Base-by-base conservation (phyloP, 345 rosid genomes). In the Odontarrhena argentea region DNA sequence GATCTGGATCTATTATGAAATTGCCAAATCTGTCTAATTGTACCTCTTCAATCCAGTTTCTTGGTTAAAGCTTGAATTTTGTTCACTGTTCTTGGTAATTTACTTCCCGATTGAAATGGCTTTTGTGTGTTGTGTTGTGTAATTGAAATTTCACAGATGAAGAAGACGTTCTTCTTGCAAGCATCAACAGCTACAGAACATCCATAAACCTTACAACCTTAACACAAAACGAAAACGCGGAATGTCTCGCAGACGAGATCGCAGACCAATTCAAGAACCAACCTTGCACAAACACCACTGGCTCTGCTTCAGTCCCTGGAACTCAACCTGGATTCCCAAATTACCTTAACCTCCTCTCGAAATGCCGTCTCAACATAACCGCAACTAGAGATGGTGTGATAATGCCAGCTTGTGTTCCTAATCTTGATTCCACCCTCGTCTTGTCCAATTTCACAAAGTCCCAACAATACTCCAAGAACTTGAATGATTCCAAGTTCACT, bases 331-430 rank as follows among this genome's bases (percentile, higher is more conserved):
- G 72, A 41, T 70, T 90, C 46, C 4, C 84, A 22, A 65, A 84
- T 73, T 93, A 60, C 62, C 88, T 80, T 5, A 32, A 52, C 8
- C 81, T 90, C 36, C 68, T 90, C 51, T 40, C 59, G 47, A 83
- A 80, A 61, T 90, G 96, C 70, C 80, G 79, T 43, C 74, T 93
- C 80, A 88, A 86, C 64, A 67, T 81, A 18, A 76, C 98, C 7
- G 59, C 67, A 72, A 88, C 83, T 30, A 80, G 81, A 80, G 95
- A 83, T 42, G 92, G 96, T 15, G 52, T n/a, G 10, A 48, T 84
- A 4, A 67, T 90, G 97, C 98, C 92, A 8, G 84, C 85, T 45
- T 93, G 97, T 70, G 89, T 90, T 73, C 97, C 97, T 26, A 69
- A 82, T 75, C 82, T 83, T 30, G 87, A 76, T 22, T 72, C 80